Conservation (phyloP, 352 stramenopile species). For the Pythium folliculosum region DNA sequence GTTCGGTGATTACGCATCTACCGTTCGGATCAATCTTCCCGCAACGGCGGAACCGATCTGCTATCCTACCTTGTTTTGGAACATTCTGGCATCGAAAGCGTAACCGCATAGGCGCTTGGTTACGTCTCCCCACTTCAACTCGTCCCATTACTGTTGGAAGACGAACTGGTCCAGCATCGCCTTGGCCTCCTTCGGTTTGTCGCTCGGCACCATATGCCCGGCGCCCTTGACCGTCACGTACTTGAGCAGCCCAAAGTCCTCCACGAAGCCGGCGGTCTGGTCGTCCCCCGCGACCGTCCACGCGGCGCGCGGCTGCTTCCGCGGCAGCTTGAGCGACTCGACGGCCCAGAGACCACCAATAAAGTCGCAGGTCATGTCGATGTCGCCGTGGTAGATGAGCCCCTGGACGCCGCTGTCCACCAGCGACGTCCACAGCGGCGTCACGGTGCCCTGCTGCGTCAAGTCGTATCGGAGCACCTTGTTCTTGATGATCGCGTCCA, state of each 20-base stretch:
- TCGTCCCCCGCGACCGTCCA: constrained; percentile 42
- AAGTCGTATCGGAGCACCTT: constrained; percentile 48
- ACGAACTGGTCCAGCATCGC: constrained; percentile 67
- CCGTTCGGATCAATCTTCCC: not conserved
- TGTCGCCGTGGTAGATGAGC: constrained; percentile 71
- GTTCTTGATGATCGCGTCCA: constrained; percentile 28
- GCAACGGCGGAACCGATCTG: constrained; percentile 9
- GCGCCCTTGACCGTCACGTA: constrained; percentile 9
- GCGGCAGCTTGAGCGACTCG: constrained; percentile 41
- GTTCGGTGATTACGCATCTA: not conserved
- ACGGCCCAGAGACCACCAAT: constrained; percentile 36
- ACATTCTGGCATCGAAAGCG: constrained; percentile 1
- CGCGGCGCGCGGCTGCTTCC: constrained; percentile 32
- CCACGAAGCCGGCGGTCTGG: constrained; percentile 83
- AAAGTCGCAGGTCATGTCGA: constrained; percentile 62
- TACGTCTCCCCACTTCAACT: not conserved
- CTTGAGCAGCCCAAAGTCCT: constrained; percentile 56
- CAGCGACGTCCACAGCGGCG: constrained; percentile 51
- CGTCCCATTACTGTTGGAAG: constrained; percentile 10
- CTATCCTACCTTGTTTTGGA: constrained; percentile 1
- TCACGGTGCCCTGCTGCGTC: constrained; percentile 43
- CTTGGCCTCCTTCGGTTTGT: constrained; percentile 59
- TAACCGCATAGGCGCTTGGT: too few relatives aligned
- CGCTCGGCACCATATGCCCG: not conserved
- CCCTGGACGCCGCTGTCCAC: constrained; percentile 41